phyloP scores from a whole-genome alignment of 2,329 filamentous ascomycete genomes.

The Fusarium humuli region DNA sequence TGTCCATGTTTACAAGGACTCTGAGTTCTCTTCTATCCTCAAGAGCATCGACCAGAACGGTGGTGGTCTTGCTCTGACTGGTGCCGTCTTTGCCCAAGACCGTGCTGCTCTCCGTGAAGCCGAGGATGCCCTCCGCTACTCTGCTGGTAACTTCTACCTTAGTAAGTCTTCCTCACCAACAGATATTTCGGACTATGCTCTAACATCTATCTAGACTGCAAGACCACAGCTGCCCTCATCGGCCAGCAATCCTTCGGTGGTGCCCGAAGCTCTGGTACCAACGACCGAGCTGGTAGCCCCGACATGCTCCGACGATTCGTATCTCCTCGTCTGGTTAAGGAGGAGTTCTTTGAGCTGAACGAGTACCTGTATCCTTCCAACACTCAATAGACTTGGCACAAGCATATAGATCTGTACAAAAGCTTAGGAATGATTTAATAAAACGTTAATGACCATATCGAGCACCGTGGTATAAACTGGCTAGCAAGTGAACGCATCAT shows the following conservation, averaged over 20 bases:
- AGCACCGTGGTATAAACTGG: accelerated
- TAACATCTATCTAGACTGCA: slow-evolving; percentile 55
- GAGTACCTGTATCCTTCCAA: slow-evolving; percentile 64
- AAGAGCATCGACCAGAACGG: slow-evolving; percentile 55
- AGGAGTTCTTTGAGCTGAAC: slow-evolving; percentile 56
- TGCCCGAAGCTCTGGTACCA: slow-evolving; percentile 64
- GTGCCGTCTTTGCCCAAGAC: slow-evolving; percentile 62
- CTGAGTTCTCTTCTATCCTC: slow-evolving; percentile 53
- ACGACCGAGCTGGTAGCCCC: slow-evolving; percentile 67
- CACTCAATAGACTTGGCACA: slow-evolving; percentile 44
- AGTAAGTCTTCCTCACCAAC: slow-evolving; percentile 45
- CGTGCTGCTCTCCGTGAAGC: slow-evolving; percentile 61
- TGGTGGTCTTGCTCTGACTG: slow-evolving; percentile 60
- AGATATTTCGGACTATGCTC: accelerated
- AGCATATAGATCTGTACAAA: slow-evolving; percentile 33
- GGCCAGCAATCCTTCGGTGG: slow-evolving; percentile 69
- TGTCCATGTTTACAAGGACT: slow-evolving; percentile 82
- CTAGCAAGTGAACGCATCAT: accelerated
- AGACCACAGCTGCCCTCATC: slow-evolving; percentile 67
- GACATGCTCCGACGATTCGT: slow-evolving; percentile 63
- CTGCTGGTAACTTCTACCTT: slow-evolving; percentile 68
- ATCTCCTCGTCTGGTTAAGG: slow-evolving; percentile 64
- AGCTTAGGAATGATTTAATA: slow-evolving; percentile 26
- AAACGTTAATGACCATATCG: neutral
- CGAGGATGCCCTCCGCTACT: slow-evolving; percentile 62